Evolutionary conservation across 2,329 filamentous ascomycete species (phyloP).

Genomic region (Neonectria magnoliae): DNA sequence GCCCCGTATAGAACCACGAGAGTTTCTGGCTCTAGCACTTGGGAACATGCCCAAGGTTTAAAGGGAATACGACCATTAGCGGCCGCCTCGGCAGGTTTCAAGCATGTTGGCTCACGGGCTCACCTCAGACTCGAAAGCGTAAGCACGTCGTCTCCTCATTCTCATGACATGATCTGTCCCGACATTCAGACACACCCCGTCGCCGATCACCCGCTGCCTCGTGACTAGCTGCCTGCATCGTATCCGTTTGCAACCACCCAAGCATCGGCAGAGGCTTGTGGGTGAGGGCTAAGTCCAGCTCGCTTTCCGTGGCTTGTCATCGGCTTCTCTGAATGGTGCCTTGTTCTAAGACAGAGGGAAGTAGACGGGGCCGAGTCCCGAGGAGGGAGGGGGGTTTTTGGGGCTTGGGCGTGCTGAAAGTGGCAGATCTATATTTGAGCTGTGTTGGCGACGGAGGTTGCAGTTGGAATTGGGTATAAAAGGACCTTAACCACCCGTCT

Average conservation of each 20-base stretch:
- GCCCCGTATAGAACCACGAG: neutral
- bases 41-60: neutral
- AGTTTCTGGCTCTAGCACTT: neutral
- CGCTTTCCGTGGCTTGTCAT: neutral
- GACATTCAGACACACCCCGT: neutral
- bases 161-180: neutral
- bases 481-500: slow-evolving; percentile 11
- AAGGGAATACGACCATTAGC: neutral
- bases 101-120: neutral
- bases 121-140: neutral
- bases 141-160: too few relatives aligned
- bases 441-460: too few relatives aligned
- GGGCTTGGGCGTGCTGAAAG: slow-evolving; percentile 16
- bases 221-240: neutral
- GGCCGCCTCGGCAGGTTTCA: neutral
- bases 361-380: slow-evolving; percentile 5
- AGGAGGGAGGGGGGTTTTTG: neutral
- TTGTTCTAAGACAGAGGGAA: neutral
- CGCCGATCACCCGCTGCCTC: slow-evolving; percentile 1
- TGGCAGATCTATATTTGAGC: neutral
- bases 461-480: slow-evolving; percentile 22
- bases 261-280: neutral
- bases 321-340: neutral
- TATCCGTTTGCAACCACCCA: slow-evolving; percentile 50
- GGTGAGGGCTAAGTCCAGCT: neutral